phyloP scores from a whole-genome alignment of 495 filamentous ascomycete species.

The Xylona heveae region DNA sequence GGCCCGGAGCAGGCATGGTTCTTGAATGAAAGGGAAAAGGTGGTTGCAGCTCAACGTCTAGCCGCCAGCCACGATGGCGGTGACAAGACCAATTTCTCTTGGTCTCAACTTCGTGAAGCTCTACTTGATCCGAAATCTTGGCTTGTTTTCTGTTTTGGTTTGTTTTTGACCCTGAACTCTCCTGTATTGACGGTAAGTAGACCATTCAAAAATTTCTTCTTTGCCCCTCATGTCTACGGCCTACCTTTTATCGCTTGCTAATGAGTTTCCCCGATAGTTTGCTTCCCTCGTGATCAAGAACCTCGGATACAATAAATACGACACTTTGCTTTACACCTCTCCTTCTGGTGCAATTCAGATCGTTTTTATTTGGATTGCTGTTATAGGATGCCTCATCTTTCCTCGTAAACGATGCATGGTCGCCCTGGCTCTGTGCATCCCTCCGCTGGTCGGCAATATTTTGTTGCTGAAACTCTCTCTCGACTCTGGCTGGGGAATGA shows the following conservation, averaged over 20 bases:
- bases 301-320: conserved; percentile 12
- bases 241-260: neutral
- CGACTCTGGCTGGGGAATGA: conserved; percentile 14
- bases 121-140: neutral
- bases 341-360: conserved; percentile 17
- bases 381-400: conserved; percentile 5
- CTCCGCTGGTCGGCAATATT: conserved; percentile 13
- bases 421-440: conserved; percentile 10
- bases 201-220: too few relatives aligned
- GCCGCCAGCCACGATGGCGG: conserved; percentile 14
- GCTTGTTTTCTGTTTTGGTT: neutral
- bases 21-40: conserved; percentile 16
- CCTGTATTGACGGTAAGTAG: neutral
- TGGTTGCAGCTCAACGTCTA: conserved; percentile 16
- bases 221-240: too few relatives aligned
- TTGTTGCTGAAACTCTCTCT: conserved; percentile 15
- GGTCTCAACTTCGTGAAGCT: conserved; percentile 8
- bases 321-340: conserved; percentile 16
- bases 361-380: conserved; percentile 13
- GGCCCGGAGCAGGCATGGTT: conserved; percentile 17
- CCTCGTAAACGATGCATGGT: conserved; percentile 11
- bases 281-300: conserved; percentile 17
- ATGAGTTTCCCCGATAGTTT: conserved; percentile 8
- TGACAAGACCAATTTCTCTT: conserved; percentile 14
- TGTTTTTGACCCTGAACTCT: neutral